Conservation (phyloP, 129 eudicot species). For the Flaveria brownii region DNA sequence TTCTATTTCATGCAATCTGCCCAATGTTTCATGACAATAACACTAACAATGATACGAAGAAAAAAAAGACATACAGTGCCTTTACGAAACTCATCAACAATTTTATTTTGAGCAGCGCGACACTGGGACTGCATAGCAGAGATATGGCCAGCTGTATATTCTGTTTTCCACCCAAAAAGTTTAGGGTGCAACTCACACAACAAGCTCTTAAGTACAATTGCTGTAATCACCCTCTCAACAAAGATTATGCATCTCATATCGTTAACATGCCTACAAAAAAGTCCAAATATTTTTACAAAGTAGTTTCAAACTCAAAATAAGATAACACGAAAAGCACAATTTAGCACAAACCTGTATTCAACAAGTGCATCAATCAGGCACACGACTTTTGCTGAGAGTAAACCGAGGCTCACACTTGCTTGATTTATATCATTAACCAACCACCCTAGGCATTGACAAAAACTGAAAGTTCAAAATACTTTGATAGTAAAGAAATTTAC, state of each 20-base stretch:
- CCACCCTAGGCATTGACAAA: constrained; percentile 42
- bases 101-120: constrained; percentile 56
- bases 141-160: constrained; percentile 62
- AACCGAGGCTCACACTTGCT: constrained; percentile 45
- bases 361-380: constrained; percentile 71
- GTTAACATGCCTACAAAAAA: constrained; percentile 44
- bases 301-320: not conserved
- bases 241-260: constrained; percentile 87
- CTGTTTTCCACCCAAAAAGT: constrained; percentile 59
- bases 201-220: constrained; percentile 60
- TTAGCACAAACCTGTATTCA: constrained; percentile 60
- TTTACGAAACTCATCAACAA: constrained; percentile 75
- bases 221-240: constrained; percentile 80
- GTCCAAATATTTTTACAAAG: not conserved
- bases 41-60: constrained; percentile 14
- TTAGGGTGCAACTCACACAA: constrained; percentile 60
- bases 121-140: constrained; percentile 57
- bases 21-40: not conserved
- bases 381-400: constrained; percentile 55
- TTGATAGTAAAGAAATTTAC: not conserved
- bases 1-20: not conserved
- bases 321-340: not conserved
- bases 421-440: constrained; percentile 30
- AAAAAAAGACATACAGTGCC: constrained; percentile 50
- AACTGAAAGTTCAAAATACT: constrained; percentile 2